These are phyloP conservation scores for Apiospora malaysiana DNA, from an alignment of 2,329 filamentous ascomycete genomes.

Conservation along the genomic window DNA sequence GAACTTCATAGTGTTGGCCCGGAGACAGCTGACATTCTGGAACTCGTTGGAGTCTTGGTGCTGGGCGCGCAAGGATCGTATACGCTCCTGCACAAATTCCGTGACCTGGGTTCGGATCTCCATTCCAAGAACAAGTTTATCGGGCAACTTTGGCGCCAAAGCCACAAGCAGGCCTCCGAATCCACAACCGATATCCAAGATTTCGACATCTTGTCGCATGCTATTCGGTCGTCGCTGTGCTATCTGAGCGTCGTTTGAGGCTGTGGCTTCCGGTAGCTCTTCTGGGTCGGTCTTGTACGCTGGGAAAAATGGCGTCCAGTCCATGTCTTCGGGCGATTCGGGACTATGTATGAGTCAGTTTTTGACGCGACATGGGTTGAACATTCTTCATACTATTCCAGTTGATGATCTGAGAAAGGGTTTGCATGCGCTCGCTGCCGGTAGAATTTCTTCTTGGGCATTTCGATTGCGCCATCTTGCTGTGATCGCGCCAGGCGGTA, in stretches of 20 bases:
- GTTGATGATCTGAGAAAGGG: slow-evolving; percentile 91
- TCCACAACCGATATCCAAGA: slow-evolving; percentile 96
- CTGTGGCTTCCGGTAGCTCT: slow-evolving; percentile 36
- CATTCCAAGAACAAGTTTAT: slow-evolving; percentile 84
- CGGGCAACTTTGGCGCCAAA: slow-evolving; percentile 79
- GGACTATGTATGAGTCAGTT: slow-evolving; percentile 62
- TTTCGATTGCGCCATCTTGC: slow-evolving; percentile 59
- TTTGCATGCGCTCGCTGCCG: slow-evolving; percentile 96
- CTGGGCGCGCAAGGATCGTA: slow-evolving; percentile 78
- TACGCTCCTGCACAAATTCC: slow-evolving; percentile 87
- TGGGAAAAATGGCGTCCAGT: slow-evolving; percentile 88
- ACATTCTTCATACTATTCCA: slow-evolving; percentile 75
- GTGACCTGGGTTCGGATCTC: slow-evolving; percentile 92
- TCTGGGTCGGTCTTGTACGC: slow-evolving; percentile 61
- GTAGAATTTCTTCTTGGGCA: slow-evolving; percentile 96
- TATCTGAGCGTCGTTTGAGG: slow-evolving; percentile 26
- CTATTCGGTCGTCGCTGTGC: slow-evolving; percentile 36
- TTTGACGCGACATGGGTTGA: background rate
- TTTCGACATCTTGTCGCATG: slow-evolving; percentile 76
- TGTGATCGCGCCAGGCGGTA: slow-evolving; percentile 61
- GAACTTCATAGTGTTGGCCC: slow-evolving; percentile 98
- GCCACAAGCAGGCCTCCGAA: slow-evolving; percentile 92
- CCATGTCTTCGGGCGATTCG: slow-evolving; percentile 79
- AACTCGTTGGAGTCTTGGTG: slow-evolving; percentile 62
- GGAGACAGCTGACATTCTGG: slow-evolving; percentile 87